A percentile compares a stretch with the other conserved stretches of the same genome.
Conservation (phyloP, 2,329 filamentous ascomycete genomes). For the Claviceps sp. region DNA sequence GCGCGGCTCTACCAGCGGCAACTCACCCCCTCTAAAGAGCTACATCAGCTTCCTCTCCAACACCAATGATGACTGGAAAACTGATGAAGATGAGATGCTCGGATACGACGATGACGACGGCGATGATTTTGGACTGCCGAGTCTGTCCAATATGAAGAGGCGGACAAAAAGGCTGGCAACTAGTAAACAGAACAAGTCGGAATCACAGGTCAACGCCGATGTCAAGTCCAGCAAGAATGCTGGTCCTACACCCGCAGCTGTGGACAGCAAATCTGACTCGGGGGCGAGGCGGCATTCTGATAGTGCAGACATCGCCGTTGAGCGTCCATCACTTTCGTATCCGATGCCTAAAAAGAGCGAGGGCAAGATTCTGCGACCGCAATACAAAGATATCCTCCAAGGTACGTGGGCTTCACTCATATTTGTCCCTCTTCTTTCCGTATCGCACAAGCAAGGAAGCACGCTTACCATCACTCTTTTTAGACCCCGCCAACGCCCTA, state of each 20-base stretch:
- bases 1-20: constrained; percentile 35
- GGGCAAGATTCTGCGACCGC: constrained; percentile 88
- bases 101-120: constrained; percentile 77
- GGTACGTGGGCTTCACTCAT: constrained; percentile 27
- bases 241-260: constrained; percentile 20
- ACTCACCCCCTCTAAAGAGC: constrained; percentile 54
- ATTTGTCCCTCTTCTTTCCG: no score
- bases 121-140: constrained; percentile 90
- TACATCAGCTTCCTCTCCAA: constrained; percentile 75
- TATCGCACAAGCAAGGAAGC: not conserved
- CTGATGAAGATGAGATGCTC: constrained; percentile 63
- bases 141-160: constrained; percentile 79
- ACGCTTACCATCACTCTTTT: not conserved
- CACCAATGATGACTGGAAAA: constrained; percentile 71
- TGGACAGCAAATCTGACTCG: constrained; percentile 25
- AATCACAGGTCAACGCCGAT: not conserved
- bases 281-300: constrained; percentile 54
- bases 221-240: constrained; percentile 7
- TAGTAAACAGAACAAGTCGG: constrained; percentile 16
- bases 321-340: constrained; percentile 70
- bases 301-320: constrained; percentile 88
- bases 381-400: constrained; percentile 91
- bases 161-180: constrained; percentile 44
- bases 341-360: constrained; percentile 81
- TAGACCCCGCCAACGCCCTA: constrained; percentile 78